Base-by-base conservation (phyloP, 177 flowering plant species). In the Vitis hybrid region DNA sequence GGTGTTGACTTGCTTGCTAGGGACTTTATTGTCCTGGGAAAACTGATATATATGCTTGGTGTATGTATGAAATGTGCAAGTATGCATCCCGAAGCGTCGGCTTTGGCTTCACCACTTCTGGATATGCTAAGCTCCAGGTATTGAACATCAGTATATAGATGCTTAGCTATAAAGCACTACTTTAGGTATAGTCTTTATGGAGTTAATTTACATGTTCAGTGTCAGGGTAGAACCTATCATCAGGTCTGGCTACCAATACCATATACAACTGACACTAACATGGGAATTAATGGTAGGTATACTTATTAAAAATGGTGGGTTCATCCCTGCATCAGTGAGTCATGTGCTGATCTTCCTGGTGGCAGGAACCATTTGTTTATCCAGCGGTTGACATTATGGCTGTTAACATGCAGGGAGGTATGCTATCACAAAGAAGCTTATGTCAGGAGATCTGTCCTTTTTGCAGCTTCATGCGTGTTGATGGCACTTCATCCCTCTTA, bases 71-170 rank as follows among this genome's bases (percentile, higher is more conserved):
- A 84, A 81, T 91, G 94, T 77, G 82, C 89, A 72, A 85, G 94
- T 71, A 76, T 95, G 97, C 98, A 95, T 81, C 98, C 99, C 1
- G 99, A 95, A 79, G 98, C 98, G 66, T 86, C 96, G 58, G 90
- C 88, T 51, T 78, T 95, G 79, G 97, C 93, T 73, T 77, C 89
- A 51, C 79, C 90, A 16, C 87, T 95, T 69, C 80, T 95, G 67
- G 97, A 93, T 76, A 81, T 95, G 92, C 74, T 95, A 69, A 86
- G 89, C 74, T 80, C 89, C 67, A 93, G 97, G 99, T 95, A 87
- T 22, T 50, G 45, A 68, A 18, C n/a, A 56, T 34, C 31, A 20
- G n/a, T 68, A 6, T 63, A 19, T 59, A 45, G 7, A 18, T 20
- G 19, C 9, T 55, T 66, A 31, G 2, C 34, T 10, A 31, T 26